These are phyloP conservation scores for Lanmaoa rubissima DNA, from an alignment of 768 basidiomycete genomes.

Conservation along the genomic window DNA sequence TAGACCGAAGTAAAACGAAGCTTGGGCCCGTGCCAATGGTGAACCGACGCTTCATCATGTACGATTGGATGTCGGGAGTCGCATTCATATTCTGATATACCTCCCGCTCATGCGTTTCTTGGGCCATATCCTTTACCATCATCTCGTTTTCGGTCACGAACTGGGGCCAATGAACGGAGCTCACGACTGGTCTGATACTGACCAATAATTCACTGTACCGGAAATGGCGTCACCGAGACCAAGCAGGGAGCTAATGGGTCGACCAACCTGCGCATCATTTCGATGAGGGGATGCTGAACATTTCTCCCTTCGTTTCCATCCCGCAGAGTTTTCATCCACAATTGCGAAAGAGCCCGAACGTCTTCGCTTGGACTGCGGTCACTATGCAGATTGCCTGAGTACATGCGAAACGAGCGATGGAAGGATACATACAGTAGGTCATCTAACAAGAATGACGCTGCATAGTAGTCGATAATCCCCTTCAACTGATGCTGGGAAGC, in stretches of 20 bases:
- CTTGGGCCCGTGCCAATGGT: not conserved
- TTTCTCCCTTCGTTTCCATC: not conserved
- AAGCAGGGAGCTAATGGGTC: not conserved
- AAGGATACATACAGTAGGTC: not conserved
- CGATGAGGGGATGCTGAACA: not conserved
- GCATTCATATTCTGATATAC: not conserved
- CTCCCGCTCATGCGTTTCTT: slow-evolving; percentile 11
- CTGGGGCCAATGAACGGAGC: slow-evolving; percentile 13
- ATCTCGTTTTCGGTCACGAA: slow-evolving; percentile 3
- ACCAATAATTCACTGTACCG: slow-evolving; percentile 5
- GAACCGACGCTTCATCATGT: slow-evolving; percentile 9
- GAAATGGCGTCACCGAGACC: not conserved
- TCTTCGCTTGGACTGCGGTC: not conserved
- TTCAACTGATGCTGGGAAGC: slow-evolving; percentile 23
- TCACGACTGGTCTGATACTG: not conserved
- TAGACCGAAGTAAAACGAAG: not conserved
- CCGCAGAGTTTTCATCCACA: not conserved
- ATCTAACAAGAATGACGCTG: not conserved
- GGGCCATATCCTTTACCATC: not conserved
- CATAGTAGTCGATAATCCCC: slow-evolving; percentile 21
- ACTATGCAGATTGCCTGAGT: not conserved
- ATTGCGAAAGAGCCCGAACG: not conserved
- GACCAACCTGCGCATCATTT: slow-evolving; percentile 9
- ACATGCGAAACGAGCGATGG: not conserved
- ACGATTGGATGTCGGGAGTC: slow-evolving; percentile 6